Evolutionary conservation across 2,329 filamentous ascomycete species (phyloP).

Genomic region (Fusarium paranaense): DNA sequence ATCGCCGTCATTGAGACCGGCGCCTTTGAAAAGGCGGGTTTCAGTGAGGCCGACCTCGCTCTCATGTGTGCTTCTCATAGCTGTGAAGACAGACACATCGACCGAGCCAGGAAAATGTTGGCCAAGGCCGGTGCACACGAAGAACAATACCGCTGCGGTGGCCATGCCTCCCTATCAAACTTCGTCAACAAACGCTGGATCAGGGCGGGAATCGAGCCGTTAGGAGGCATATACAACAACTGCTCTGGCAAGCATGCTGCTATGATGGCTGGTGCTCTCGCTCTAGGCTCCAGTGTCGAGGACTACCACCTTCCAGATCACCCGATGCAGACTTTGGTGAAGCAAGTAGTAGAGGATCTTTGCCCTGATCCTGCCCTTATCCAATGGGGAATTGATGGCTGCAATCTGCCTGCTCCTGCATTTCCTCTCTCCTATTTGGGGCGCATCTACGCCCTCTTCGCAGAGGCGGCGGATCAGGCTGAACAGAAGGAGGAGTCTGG

Average conservation of each 20-base stretch:
- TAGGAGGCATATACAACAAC: no score
- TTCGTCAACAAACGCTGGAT: no score
- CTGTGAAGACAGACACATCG: neutral
- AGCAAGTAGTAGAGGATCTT: neutral
- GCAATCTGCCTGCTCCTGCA: neutral
- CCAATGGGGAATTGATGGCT: neutral
- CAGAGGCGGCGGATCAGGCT: neutral
- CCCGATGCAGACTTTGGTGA: neutral
- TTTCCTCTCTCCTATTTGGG: neutral
- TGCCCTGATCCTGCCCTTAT: neutral
- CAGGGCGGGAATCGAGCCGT: no score
- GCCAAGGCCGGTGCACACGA: neutral
- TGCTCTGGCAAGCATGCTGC: no score
- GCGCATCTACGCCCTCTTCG: neutral
- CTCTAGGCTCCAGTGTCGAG: neutral
- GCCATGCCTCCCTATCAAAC: neutral
- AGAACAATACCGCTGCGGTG: neutral
- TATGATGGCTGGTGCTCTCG: neutral
- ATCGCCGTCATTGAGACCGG: neutral
- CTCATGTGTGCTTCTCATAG: neutral
- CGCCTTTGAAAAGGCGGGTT: neutral
- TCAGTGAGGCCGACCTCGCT: neutral
- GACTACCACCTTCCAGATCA: neutral
- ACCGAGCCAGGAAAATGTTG: neutral
- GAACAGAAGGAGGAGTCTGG: neutral